Conservation (phyloP, 164 flowering plant genomes). For the Nymphaea thermarum region DNA sequence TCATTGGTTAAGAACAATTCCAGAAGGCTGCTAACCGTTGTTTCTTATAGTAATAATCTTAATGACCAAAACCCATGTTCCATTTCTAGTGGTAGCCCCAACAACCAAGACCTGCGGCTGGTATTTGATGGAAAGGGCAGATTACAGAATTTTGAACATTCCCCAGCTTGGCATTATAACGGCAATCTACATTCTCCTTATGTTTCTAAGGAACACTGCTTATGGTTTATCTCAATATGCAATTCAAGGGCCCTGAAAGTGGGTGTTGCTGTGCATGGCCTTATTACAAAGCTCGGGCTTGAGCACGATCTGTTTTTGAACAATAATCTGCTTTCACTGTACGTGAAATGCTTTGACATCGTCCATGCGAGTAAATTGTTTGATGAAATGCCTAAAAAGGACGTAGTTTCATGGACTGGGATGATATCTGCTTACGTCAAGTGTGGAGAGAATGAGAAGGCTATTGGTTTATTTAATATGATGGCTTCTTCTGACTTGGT, state of each 20-base stretch:
- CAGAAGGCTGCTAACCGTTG: neutral
- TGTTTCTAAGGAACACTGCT: conserved; percentile 19
- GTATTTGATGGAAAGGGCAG: neutral
- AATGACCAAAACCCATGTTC: neutral
- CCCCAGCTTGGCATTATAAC: neutral
- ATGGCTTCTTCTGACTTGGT: conserved; percentile 27
- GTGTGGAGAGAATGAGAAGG: conserved; percentile 14
- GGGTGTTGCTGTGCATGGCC: conserved; percentile 38
- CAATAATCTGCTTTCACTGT: conserved; percentile 36
- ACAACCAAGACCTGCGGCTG: neutral
- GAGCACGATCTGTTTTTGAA: conserved; percentile 22
- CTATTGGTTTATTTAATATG: conserved; percentile 22
- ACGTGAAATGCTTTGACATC: conserved; percentile 25
- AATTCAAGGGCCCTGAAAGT: conserved; percentile 27
- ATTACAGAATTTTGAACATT: neutral
- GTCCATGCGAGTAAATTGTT: conserved; percentile 32
- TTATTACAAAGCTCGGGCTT: conserved; percentile 39
- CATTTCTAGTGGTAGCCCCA: neutral
- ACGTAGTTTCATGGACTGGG: conserved; percentile 50
- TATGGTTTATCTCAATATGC: conserved; percentile 24
- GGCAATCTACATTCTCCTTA: neutral
- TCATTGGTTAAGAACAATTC: neutral
- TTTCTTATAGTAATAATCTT: neutral
- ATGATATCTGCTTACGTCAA: conserved; percentile 30
- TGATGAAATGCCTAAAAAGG: conserved; percentile 36